Evolutionary conservation across 371 early-diverging fungal genomes (phyloP).

Genomic region (Batkoa obscura): DNA sequence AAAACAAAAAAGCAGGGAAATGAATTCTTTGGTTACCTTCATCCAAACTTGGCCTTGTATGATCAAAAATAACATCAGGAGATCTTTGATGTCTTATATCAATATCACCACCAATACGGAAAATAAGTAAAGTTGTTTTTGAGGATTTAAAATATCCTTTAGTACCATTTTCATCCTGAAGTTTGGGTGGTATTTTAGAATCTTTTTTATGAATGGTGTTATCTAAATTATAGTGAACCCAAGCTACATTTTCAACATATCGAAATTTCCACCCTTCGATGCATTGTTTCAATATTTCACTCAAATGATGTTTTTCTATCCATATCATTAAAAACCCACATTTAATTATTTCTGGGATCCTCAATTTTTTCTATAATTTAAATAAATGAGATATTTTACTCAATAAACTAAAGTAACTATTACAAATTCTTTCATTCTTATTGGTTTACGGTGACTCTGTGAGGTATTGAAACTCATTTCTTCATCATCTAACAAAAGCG

Average conservation of each 20-base stretch:
- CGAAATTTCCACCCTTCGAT: slow-evolving; percentile 69
- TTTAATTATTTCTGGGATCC: slow-evolving; percentile 37
- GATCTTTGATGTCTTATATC: slow-evolving; percentile 82
- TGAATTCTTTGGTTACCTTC: not conserved
- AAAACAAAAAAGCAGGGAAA: not conserved
- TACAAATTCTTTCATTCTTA: no score
- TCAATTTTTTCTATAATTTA: slow-evolving; percentile 18
- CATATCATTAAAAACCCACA: slow-evolving; percentile 80
- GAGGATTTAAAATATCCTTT: slow-evolving; percentile 50
- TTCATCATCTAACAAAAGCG: slow-evolving; percentile 50
- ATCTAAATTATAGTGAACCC: slow-evolving; percentile 68
- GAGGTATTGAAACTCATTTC: not conserved
- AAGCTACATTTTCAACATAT: slow-evolving; percentile 88
- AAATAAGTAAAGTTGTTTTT: slow-evolving; percentile 69
- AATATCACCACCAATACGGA: slow-evolving; percentile 66
- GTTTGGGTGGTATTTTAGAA: slow-evolving; percentile 12
- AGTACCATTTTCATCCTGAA: not conserved
- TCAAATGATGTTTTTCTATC: slow-evolving; percentile 74
- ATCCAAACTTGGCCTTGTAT: slow-evolving; percentile 37
- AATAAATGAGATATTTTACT: no score
- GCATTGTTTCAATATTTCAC: slow-evolving; percentile 39
- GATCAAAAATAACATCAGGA: slow-evolving; percentile 86
- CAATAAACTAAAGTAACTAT: no score
- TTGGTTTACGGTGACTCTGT: no score
- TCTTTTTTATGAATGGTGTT: slow-evolving; percentile 50